A percentile compares a stretch with the other conserved stretches of the same genome.
Conservation (phyloP, 2,329 filamentous ascomycete genomes). For the Cladorrhinum sp. region DNA sequence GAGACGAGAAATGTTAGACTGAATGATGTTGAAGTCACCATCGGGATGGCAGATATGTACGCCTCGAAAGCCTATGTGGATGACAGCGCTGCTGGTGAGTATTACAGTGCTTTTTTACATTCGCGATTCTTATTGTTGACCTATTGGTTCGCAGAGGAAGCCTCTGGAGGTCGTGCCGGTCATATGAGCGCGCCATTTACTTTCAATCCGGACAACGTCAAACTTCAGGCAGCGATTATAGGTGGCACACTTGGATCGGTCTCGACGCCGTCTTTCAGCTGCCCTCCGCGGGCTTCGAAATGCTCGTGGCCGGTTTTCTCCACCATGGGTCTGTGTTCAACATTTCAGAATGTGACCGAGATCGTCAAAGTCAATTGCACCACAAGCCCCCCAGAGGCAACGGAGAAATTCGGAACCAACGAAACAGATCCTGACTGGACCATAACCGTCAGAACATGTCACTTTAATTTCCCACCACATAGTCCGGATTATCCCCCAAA, state of each 20-base stretch:
- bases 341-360: not conserved
- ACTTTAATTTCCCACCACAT: not conserved
- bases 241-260: slow-evolving; percentile 18
- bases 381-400: no score
- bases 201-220: not conserved
- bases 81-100: no score
- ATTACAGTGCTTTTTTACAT: no score
- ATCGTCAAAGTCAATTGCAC: not conserved
- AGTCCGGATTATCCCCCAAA: not conserved
- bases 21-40: not conserved
- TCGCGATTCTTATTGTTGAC: no score
- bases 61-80: slow-evolving; percentile 3
- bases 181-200: not conserved
- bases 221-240: not conserved
- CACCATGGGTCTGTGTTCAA: not conserved
- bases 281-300: not conserved
- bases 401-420: not conserved
- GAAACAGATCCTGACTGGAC: not conserved
- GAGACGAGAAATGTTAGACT: not conserved
- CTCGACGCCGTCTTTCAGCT: not conserved
- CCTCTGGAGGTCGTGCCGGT: no score
- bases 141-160: no score
- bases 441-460: not conserved
- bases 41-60: slow-evolving; percentile 10
- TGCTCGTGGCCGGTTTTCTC: not conserved